Evolutionary conservation across 192 early-diverging fungal species (phyloP).

Genomic region (Podila clonocystis): DNA sequence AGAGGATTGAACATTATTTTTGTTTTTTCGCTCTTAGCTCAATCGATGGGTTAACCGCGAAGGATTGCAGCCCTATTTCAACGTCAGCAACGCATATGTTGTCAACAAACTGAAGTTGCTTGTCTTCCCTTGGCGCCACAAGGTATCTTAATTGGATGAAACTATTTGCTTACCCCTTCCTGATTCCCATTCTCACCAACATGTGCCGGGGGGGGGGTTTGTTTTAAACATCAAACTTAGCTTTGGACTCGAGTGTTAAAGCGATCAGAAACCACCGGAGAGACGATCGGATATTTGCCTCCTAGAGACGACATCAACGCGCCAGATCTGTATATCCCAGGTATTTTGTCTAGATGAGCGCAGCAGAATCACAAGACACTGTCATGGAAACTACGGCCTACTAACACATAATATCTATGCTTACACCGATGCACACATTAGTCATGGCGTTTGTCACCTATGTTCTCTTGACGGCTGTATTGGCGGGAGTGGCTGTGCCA

Average conservation of each 20-base stretch:
- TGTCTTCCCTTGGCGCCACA: constrained; percentile 92
- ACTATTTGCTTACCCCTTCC: background rate
- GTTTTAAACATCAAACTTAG: constrained; percentile 35
- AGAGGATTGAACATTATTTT: constrained; percentile 9
- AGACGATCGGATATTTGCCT: constrained; percentile 78
- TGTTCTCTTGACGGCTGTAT: constrained; percentile 79
- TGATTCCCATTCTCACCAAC: background rate
- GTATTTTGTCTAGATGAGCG: background rate
- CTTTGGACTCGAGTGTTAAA: constrained; percentile 81
- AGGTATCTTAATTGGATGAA: constrained; percentile 46
- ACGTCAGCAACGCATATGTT: constrained; percentile 95
- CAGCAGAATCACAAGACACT: too few relatives aligned
- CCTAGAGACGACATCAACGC: constrained; percentile 95
- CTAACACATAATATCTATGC: too few relatives aligned
- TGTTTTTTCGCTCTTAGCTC: constrained; percentile 58
- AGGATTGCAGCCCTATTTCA: constrained; percentile 94
- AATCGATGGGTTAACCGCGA: constrained; percentile 85
- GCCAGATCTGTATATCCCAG: constrained; percentile 96
- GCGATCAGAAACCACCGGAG: constrained; percentile 80
- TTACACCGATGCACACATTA: background rate
- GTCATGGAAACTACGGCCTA: too few relatives aligned
- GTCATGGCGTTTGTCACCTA: constrained; percentile 95
- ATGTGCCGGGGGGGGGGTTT: background rate
- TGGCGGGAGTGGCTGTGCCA: constrained; percentile 74
- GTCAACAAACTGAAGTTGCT: constrained; percentile 86